phyloP scores from a whole-genome alignment of 2,329 filamentous ascomycete genomes.

The Neurospora sp. region DNA sequence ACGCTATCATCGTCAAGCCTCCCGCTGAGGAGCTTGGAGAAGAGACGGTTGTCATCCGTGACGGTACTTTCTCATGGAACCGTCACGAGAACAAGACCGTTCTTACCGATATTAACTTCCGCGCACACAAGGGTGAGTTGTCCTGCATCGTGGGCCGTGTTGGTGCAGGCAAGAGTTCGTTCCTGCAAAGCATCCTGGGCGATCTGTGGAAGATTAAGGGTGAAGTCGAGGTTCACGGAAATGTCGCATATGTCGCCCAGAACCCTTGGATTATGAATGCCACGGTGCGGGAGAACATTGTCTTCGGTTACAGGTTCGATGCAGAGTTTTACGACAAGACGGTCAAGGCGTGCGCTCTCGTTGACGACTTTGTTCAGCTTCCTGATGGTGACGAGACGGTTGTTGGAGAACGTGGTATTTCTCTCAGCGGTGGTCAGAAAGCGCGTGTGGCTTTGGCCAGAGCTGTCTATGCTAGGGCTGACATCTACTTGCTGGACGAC shows the following conservation, averaged over 20 bases:
- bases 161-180: conserved; percentile 89
- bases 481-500: conserved; percentile 91
- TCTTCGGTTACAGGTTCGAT: conserved; percentile 93
- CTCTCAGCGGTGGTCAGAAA: conserved; percentile 90
- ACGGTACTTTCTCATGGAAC: conserved; percentile 93
- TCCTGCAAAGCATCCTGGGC: conserved; percentile 79
- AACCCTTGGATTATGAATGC: conserved; percentile 97
- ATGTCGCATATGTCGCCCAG: conserved; percentile 84
- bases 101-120: conserved; percentile 77
- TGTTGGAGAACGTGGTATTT: conserved; percentile 94
- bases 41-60: conserved; percentile 71
- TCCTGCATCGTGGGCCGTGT: conserved; percentile 90
- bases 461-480: conserved; percentile 93
- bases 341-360: conserved; percentile 78
- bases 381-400: conserved; percentile 95
- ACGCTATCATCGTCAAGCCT: conserved; percentile 64
- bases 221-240: conserved; percentile 71
- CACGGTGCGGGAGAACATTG: conserved; percentile 91
- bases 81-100: conserved; percentile 62
- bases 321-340: conserved; percentile 90
- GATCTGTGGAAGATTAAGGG: conserved; percentile 87
- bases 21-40: conserved; percentile 69
- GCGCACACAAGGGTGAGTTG: conserved; percentile 83
- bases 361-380: conserved; percentile 83
- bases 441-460: conserved; percentile 84